Base-by-base conservation (phyloP, 225 moss, liverwort and hornwort species). In the Rhytidiadelphus loreus region DNA sequence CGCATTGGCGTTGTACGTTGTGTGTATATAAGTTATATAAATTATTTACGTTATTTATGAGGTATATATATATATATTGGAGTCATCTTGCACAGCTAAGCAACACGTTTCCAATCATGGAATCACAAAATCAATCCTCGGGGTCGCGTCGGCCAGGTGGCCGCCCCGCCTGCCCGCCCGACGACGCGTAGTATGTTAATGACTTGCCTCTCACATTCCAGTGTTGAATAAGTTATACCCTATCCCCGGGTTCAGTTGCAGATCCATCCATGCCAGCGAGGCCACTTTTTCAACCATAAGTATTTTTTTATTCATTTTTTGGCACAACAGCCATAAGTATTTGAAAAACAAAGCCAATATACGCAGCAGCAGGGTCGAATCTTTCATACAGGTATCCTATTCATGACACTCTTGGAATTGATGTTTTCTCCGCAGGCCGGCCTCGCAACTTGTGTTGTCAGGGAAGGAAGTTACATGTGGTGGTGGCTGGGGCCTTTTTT, bases 221-320 rank as follows among this genome's bases (percentile, higher is more conserved):
- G 59, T 11, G 30, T 25, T 18, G 70, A 70, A 33, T 61, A 61
- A n/a, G n/a, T n/a, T n/a, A n/a, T n/a, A n/a, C n/a, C n/a, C n/a
- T 32, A 21, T 44, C 48, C 22, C n/a, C 0, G 0, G 26, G 26
- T n/a, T n/a, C n/a, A n/a, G n/a, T 71, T 0, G 8, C 59, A 70
- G 70, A 15, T 4, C 2, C 6, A 26, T 70, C 48, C 48, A 2
- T 10, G 48, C 81, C 81, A 81, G 80, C 30, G 3, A 30, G 30
- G 81, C 62, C 60, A n/a, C n/a, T n/a, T 17, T 61, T 59, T 48
- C 48, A 48, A 8, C 48, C 48, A 48, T 48, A 30, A 84, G 84
- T 70, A 84, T 56, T 56, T 32, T 50, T 50, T 50, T 50, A 3
- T 46, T 21, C 37, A n/a, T n/a, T n/a, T n/a, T n/a, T n/a, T n/a